Evolutionary conservation across 768 basidiomycete species (phyloP).

Genomic region (Steccherinum ochraceum): DNA sequence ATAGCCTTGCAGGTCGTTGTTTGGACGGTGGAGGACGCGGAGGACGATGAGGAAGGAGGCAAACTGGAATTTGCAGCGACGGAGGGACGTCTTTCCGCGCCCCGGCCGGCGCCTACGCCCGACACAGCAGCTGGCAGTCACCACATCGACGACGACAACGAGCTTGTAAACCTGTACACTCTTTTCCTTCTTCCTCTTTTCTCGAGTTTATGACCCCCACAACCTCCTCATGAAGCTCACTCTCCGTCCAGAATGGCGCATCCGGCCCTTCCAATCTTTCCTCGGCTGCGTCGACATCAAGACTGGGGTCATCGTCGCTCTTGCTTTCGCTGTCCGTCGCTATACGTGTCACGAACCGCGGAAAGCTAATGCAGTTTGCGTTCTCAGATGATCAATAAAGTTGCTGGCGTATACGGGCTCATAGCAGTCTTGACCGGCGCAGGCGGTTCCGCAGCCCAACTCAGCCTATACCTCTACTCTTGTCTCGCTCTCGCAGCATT

Average conservation of each 20-base stretch:
- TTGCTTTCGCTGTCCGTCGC: slow-evolving; percentile 79
- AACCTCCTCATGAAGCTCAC: slow-evolving; percentile 59
- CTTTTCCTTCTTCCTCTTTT: neutral
- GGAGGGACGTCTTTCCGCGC: neutral
- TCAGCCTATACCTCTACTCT: slow-evolving; percentile 92
- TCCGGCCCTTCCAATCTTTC: slow-evolving; percentile 79
- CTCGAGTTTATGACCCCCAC: slow-evolving; percentile 11
- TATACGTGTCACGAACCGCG: slow-evolving; percentile 1
- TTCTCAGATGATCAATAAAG: slow-evolving; percentile 87
- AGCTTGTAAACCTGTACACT: neutral
- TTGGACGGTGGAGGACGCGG: no score
- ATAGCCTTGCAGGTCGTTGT: no score
- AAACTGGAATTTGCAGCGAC: neutral
- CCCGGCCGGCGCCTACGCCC: neutral
- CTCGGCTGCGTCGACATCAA: slow-evolving; percentile 89
- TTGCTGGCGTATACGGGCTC: slow-evolving; percentile 94
- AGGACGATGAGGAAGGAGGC: no score
- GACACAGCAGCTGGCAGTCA: neutral
- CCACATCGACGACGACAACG: no score
- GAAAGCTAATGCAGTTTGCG: slow-evolving; percentile 14
- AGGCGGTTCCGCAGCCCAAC: slow-evolving; percentile 89
- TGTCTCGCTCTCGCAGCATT: slow-evolving; percentile 73
- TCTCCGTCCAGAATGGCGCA: slow-evolving; percentile 77
- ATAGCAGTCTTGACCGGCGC: slow-evolving; percentile 87
- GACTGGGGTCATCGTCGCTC: slow-evolving; percentile 81